Conservation (phyloP, 768 basidiomycete species). For the Macrolepiota albuminosa region DNA sequence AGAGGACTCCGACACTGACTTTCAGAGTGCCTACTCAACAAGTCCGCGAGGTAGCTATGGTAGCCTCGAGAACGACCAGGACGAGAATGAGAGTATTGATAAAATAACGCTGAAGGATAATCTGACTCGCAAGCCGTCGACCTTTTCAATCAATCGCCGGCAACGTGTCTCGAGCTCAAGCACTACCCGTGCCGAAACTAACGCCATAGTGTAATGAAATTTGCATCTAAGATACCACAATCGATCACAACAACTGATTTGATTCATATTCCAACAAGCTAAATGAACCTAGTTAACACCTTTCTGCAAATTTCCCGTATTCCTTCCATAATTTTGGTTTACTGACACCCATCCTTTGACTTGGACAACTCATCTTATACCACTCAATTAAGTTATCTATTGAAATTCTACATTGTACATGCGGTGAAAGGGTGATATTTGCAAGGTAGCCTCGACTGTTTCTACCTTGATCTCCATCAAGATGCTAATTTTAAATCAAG, state of each 20-base stretch:
- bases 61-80: conserved; percentile 34
- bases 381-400: conserved; percentile 3
- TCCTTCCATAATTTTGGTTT: not conserved
- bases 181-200: conserved; percentile 31
- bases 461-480: not conserved
- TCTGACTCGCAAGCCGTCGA: conserved; percentile 18
- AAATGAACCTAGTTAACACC: not conserved
- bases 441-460: not conserved
- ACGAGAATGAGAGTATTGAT: conserved; percentile 22
- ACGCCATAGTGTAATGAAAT: conserved; percentile 32
- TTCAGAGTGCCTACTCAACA: conserved; percentile 80
- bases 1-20: conserved; percentile 81
- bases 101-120: conserved; percentile 18
- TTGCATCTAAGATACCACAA: conserved; percentile 20
- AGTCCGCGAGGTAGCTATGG: conserved; percentile 68
- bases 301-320: not conserved
- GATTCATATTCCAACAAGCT: not conserved
- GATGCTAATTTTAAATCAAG: not conserved
- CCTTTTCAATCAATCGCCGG: conserved; percentile 34
- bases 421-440: not conserved
- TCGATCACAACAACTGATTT: not conserved
- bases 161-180: conserved; percentile 59
- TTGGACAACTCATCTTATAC: not conserved
- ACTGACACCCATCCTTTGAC: not conserved
- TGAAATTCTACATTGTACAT: conserved; percentile 12